Conservation (phyloP, 345 rosid genomes). For the Erysimum cheiranthoides region DNA sequence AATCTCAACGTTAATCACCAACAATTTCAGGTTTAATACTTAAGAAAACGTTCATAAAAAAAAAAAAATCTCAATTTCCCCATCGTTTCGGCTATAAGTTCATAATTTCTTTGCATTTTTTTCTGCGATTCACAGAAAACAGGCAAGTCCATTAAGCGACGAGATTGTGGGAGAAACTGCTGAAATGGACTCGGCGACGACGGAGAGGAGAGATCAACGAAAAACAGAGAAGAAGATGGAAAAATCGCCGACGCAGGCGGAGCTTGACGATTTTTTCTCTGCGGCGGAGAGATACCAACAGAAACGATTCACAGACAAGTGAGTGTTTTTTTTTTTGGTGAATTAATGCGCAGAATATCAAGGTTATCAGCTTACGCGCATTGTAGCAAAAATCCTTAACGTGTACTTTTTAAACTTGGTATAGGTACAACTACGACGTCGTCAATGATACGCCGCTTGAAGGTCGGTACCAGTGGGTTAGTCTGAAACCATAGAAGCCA, state of each 20-base stretch:
- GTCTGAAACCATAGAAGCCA: conserved; percentile 49
- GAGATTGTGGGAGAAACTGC: conserved; percentile 36
- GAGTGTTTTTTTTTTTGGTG: conserved; percentile 21
- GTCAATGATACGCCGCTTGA: conserved; percentile 67
- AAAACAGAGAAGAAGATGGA: conserved; percentile 13
- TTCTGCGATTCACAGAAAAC: conserved; percentile 14
- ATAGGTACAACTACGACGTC: conserved; percentile 74
- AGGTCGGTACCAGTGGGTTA: conserved; percentile 75
- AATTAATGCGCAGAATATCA: conserved; percentile 47
- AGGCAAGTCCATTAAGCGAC: conserved; percentile 36
- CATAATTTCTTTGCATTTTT: not conserved
- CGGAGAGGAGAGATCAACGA: conserved; percentile 15
- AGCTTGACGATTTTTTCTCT: conserved; percentile 56
- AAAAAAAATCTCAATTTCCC: not conserved
- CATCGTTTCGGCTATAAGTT: conserved; percentile 7
- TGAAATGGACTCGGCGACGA: conserved; percentile 41
- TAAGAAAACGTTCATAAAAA: not conserved
- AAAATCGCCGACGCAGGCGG: conserved; percentile 46
- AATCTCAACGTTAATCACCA: conserved; percentile 36
- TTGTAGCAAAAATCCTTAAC: conserved; percentile 10
- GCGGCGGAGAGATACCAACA: conserved; percentile 51
- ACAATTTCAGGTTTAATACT: conserved; percentile 34
- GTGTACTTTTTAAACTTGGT: not conserved
- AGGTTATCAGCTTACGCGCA: not conserved
- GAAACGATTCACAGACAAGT: conserved; percentile 62